Conservation (phyloP, 768 basidiomycete genomes). For the Arthromyces matolae region DNA sequence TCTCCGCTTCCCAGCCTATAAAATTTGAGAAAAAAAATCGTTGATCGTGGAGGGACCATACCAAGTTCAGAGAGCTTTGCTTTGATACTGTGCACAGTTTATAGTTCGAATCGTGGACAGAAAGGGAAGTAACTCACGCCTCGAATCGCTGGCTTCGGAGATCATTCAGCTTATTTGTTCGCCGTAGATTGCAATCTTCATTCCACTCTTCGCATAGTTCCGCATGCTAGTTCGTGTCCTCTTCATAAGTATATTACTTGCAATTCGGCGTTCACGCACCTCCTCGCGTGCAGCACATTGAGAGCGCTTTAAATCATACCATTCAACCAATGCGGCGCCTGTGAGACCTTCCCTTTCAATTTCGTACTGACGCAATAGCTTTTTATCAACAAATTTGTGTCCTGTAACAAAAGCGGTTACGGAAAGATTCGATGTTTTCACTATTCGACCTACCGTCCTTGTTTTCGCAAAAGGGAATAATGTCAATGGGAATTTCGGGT, state of each 20-base stretch:
- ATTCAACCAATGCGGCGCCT: slow-evolving; percentile 2
- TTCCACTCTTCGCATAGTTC: slow-evolving; percentile 13
- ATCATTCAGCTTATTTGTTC: slow-evolving; percentile 11
- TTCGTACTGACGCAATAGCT: background rate
- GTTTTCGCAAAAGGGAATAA: too few species aligned
- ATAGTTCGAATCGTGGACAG: background rate
- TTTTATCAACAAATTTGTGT: background rate
- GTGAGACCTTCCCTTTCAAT: background rate
- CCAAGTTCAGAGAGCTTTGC: slow-evolving; percentile 6
- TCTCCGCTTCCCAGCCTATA: slow-evolving; percentile 17
- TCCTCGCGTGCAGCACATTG: slow-evolving; percentile 1
- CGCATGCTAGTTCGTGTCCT: slow-evolving; percentile 12
- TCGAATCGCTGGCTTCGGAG: slow-evolving; percentile 13
- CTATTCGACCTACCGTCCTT: background rate
- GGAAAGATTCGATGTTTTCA: background rate
- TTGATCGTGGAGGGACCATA: background rate
- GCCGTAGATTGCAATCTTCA: slow-evolving; percentile 2
- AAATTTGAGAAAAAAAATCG: background rate
- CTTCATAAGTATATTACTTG: background rate
- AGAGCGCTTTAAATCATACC: slow-evolving; percentile 5
- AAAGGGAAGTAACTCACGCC: slow-evolving; percentile 6
- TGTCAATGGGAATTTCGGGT: too few species aligned
- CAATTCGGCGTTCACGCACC: slow-evolving; percentile 9
- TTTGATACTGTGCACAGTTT: slow-evolving; percentile 5
- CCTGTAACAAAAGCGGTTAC: background rate